Base-by-base conservation (phyloP, 208 protist species). In the Crithidia bombi region DNA sequence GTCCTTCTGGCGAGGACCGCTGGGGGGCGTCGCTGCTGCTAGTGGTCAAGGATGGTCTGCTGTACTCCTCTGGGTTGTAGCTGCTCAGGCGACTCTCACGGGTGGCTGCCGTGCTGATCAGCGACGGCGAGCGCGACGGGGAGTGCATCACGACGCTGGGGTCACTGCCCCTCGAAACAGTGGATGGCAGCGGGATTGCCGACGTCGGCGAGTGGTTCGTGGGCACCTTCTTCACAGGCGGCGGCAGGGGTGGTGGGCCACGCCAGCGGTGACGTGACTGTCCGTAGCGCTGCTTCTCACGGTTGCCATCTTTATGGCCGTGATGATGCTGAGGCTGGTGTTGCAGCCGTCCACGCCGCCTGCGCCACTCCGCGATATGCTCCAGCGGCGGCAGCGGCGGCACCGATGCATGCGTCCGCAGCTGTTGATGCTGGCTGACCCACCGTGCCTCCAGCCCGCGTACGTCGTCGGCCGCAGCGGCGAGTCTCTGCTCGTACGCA, bases 391-490 rank as follows among this genome's bases (percentile, higher is more conserved):
- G 46, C 36, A 55, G 21, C 7, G 55, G 52, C 44, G 71, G 46
- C 36, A 55, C 15, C 7, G 56, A 54, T 28, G 39, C 35, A 10
- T 61, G 56, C 21, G 63, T 28, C 52, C 36, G 54, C 41, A 69
- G 63, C 63, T 65, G 71, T 1, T 49, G 23, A 39, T 76, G 63
- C 39, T 70, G 63, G 12, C 32, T 25, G 9, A 52, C 36, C 71
- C 71, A 76, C 54, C 43, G 63, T 15, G 64, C 47, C 33, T 69
- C 64, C 63, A 76, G 51, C 25, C 23, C 41, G 14, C 23, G 62
- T 23, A 65, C 63, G 7, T 49, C 26, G n/a, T 3, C 14, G 21
- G 43, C 21, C 3, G 63, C 58, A 3, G 19, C 28, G 1, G 54
- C 21, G 26, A 69, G 43, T 21, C 52, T 32, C 46, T 61, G 44